phyloP scores from a whole-genome alignment of 768 basidiomycete species.

The Rhodotorula babjevae region DNA sequence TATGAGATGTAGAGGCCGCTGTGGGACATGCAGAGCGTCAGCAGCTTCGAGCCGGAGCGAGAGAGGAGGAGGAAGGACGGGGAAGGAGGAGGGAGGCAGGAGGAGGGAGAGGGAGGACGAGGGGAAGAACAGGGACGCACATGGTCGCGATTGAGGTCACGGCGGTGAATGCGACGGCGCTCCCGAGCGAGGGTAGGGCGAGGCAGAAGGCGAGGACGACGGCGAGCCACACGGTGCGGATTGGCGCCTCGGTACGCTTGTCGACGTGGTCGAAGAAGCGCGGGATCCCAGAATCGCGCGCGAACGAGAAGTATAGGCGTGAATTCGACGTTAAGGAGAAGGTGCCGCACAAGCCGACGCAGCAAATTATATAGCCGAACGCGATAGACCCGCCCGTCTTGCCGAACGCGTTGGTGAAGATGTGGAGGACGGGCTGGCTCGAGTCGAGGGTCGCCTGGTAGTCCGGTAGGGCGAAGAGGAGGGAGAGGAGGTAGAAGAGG shows the following conservation, averaged over 20 bases:
- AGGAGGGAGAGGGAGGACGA: no score
- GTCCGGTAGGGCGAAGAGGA: conserved; percentile 74
- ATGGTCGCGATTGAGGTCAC: conserved; percentile 53
- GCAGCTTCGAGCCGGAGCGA: no score
- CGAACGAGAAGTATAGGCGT: conserved; percentile 77
- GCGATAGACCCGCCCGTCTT: conserved; percentile 62
- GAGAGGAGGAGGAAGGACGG: no score
- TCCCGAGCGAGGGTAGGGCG: conserved; percentile 67
- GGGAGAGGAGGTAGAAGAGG: conserved; percentile 67
- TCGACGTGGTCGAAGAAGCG: conserved; percentile 64
- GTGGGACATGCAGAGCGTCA: no score
- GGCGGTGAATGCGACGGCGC: conserved; percentile 66
- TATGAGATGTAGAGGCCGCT: conserved; percentile 68
- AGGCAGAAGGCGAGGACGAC: conserved; percentile 70
- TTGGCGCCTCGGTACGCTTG: conserved; percentile 58
- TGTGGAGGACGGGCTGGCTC: conserved; percentile 71
- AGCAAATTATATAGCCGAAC: conserved; percentile 17
- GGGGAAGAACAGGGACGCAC: not conserved
- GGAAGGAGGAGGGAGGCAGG: no score
- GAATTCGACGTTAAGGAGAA: conserved; percentile 63
- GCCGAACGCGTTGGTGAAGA: conserved; percentile 71
- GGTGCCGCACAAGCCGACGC: conserved; percentile 33
- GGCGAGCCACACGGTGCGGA: conserved; percentile 74
- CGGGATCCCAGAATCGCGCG: conserved; percentile 69
- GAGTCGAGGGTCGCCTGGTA: conserved; percentile 56